Evolutionary conservation across 345 rosid genomes (phyloP).

Genomic region (Rhodamnia argentea): DNA sequence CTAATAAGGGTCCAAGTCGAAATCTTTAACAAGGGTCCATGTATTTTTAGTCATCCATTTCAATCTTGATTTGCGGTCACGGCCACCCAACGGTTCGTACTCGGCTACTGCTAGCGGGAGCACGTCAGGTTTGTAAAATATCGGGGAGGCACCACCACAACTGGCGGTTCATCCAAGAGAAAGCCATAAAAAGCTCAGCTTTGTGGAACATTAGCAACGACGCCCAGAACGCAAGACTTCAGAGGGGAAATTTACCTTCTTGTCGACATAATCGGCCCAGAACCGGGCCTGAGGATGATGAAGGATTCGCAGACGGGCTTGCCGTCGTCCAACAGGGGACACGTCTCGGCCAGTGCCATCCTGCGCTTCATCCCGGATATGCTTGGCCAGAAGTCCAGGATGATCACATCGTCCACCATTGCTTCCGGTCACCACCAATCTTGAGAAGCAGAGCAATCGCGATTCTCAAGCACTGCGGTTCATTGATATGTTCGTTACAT

Average conservation of each 20-base stretch:
- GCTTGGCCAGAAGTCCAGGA: neutral
- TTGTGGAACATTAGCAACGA: neutral
- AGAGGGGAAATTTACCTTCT: neutral
- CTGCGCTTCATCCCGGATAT: slow-evolving; percentile 1
- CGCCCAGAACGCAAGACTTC: neutral
- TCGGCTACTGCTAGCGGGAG: no score
- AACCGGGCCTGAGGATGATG: slow-evolving; percentile 1
- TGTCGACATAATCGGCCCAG: slow-evolving; percentile 10
- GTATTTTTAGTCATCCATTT: no score
- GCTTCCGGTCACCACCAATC: neutral
- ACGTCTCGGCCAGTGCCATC: slow-evolving; percentile 7
- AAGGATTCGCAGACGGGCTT: slow-evolving; percentile 7
- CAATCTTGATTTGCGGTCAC: no score
- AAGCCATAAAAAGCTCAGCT: neutral
- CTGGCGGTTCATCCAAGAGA: neutral
- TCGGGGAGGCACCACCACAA: neutral
- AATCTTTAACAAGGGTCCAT: no score
- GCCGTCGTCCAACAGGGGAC: slow-evolving; percentile 7
- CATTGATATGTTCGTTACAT: no score
- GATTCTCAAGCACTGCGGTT: neutral
- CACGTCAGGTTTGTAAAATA: neutral
- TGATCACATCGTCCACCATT: slow-evolving; percentile 4
- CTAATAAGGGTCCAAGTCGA: no score
- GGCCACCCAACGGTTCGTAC: no score
- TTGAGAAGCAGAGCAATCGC: neutral